These are phyloP conservation scores for Hanseniaspora uvarum DNA, from an alignment of 1,139 yeast genomes.

Conservation along the genomic window DNA sequence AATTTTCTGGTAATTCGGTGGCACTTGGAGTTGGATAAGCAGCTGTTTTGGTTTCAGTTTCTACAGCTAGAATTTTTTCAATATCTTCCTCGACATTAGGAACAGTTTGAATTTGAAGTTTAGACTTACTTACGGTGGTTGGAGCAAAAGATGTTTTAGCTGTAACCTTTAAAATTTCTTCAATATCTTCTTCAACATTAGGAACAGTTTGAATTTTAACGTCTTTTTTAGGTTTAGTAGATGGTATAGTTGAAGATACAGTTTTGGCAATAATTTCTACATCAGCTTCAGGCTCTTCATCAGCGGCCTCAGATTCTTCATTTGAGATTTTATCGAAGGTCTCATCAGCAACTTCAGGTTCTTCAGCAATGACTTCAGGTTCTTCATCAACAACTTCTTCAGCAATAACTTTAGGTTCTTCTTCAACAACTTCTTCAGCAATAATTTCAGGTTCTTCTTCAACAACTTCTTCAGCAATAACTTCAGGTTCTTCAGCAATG, in stretches of 20 bases:
- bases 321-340: neutral
- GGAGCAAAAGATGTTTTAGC: neutral
- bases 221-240: neutral
- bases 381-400: neutral
- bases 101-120: neutral
- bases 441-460: neutral
- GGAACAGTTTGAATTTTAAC: slow-evolving; percentile 10
- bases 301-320: neutral
- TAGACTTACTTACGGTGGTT: neutral
- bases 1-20: no score
- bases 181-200: slow-evolving; percentile 14
- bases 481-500: neutral
- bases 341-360: neutral
- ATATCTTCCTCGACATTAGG: neutral
- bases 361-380: neutral
- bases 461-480: neutral
- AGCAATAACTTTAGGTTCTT: neutral
- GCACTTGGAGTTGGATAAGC: neutral
- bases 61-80: neutral
- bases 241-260: no score
- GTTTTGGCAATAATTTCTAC: neutral
- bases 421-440: neutral
- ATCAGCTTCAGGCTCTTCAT: neutral
- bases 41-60: neutral
- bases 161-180: neutral